Evolutionary conservation across 139 green algal species (phyloP), one percentile per base, ranked within the genome.

Genomic region (Gonium pectorale): DNA sequence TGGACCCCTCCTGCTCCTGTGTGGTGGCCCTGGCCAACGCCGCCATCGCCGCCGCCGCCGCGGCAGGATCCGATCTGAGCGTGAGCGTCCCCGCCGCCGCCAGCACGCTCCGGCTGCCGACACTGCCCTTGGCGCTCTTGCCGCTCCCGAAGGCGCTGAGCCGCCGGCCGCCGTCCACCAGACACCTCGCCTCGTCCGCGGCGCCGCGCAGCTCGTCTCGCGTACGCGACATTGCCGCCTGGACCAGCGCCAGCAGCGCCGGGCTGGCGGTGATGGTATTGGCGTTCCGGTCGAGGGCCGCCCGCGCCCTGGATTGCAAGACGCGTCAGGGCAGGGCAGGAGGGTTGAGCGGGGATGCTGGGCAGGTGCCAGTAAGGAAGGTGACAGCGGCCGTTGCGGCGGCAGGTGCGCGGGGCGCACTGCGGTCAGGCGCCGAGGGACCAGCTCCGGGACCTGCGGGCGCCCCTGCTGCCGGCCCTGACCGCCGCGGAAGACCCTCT

Each of bases 181-280:
- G 62, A 21, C 2, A 22, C 7, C 72, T 52, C 72, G 68, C 54
- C 17, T 37, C 24, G 19, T 80, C 51, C 21, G 52, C 72, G 35
- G 35, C 72, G 3, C 72, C 35, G 21, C 37, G 52, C 38, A 80
- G 37, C 37, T 52, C 72, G 11, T 51, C 52, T 24, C 52, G 15
- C 24, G 68, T 24, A 5, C 72, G 37, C 35, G 4, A 2, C 72
- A 80, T 37, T 0, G 72, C 49, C 27, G 52, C 35, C 52, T 68
- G 72, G 35, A 68, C 35, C 21, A 33, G 72, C 21, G 26, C 72
- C 72, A 80, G 46, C 33, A 80, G 51, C 51, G 72, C 52, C 9
- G 72, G 72, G 24, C 72, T 68, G 49, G 72, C 72, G 35, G 29
- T 54, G 52, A 80, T 54, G 72, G 72, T 80, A 35, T 80, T 80